Evolutionary conservation across 2,329 filamentous ascomycete genomes (phyloP), one percentile per base, ranked within the genome.

Genomic region (Leptographium lundbergii): DNA sequence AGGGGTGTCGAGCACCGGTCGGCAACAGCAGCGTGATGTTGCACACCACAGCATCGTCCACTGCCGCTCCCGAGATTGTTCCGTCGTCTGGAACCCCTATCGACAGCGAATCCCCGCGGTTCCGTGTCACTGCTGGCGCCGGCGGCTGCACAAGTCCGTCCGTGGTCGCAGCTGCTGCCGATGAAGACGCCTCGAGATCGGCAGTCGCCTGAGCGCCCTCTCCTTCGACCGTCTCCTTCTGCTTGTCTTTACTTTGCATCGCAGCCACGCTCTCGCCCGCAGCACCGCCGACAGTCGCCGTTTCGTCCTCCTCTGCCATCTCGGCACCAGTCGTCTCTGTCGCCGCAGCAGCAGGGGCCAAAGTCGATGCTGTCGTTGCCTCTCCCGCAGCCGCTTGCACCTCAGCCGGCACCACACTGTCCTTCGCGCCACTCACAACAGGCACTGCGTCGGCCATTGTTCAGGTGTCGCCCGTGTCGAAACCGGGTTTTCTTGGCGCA

Each of bases 21-120:
- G 86, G 89, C 59, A 96, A 80, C 45, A 96, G 80, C 45, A 97
- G 77, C 57, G 89, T 95, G 65, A 97, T 95, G 63, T 81, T 81
- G 69, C 89, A 84, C 7, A 80, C 75, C 9, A 75, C 73, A 0
- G 68, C 67, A 14, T 69, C 66, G 51, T 72, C 71, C 22, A 54
- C 45, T 6, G 55, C 22, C 6, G 59, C 10, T 25, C n/a, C 48
- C 10, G 25, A 25, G n/a, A 45, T 27, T 42, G 51, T 27, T 19
- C 47, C 39, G 6, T 58, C 58, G 29, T 59, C 57, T 2, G 32
- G 29, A 11, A 27, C 54, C 4, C 61, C 58, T 50, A 63, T 65
- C 22, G 62, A 51, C 13, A 64, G 52, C 14, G 62, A 65, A 50
- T 61, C 58, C 4, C 47, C 36, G n/a, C 66, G 14, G 67, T 67